Evolutionary conservation across 2,329 filamentous ascomycete species (phyloP).

Genomic region (Penicillium nordicum): DNA sequence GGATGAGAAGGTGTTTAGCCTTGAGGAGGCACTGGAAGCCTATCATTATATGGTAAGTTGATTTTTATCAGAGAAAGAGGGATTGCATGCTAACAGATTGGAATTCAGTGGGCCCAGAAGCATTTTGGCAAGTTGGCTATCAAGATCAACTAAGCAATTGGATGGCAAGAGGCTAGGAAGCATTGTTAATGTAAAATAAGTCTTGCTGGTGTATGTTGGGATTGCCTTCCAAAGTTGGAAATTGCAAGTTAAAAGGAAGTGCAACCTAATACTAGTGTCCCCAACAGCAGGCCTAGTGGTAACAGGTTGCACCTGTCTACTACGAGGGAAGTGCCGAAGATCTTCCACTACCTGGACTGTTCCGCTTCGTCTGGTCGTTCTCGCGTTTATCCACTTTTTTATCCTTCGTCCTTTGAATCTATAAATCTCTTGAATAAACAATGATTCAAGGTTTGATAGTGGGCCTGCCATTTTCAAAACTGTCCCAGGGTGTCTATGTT

Average conservation of each 20-base stretch:
- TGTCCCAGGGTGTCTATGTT: neutral
- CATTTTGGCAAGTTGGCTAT: constrained; percentile 58
- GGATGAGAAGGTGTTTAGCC: constrained; percentile 55
- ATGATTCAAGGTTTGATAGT: neutral
- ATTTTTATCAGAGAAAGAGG: constrained; percentile 8
- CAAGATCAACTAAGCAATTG: constrained; percentile 34
- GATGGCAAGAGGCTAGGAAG: neutral
- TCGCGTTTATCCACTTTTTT: neutral
- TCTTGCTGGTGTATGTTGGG: neutral
- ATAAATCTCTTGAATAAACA: neutral
- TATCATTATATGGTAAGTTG: constrained; percentile 51
- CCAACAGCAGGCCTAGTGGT: neutral
- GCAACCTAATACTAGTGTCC: neutral
- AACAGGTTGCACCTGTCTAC: neutral
- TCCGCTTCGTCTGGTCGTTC: neutral
- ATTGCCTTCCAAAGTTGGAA: too few species aligned
- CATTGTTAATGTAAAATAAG: too few species aligned
- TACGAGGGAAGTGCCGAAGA: neutral
- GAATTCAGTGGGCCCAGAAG: constrained; percentile 45
- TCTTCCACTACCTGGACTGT: neutral
- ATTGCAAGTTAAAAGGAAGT: neutral
- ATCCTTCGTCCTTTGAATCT: neutral
- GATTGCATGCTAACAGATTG: constrained; percentile 17
- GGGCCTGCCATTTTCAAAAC: neutral
- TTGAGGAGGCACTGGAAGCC: constrained; percentile 53